Evolutionary conservation across 768 basidiomycete species (phyloP).

Genomic region (Lanmaoa pseudosensibilis): DNA sequence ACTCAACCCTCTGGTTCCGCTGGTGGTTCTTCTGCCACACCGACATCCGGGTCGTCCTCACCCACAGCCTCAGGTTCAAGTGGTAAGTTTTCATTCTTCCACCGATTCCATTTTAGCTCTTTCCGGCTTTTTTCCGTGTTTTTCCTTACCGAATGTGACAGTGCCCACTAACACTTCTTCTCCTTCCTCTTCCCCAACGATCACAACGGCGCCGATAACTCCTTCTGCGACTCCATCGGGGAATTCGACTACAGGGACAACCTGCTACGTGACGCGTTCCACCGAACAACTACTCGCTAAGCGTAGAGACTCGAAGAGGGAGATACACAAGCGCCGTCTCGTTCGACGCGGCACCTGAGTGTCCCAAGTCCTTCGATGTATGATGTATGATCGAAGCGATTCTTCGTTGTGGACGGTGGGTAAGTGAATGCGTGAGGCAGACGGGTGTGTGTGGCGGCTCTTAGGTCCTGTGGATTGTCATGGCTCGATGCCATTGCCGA

Average conservation of each 20-base stretch:
- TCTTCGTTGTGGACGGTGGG: not conserved
- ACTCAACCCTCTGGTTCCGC: constrained; percentile 24
- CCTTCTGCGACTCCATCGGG: constrained; percentile 9
- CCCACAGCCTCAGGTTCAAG: constrained; percentile 15
- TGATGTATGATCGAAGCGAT: not conserved
- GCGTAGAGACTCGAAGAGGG: constrained; percentile 14
- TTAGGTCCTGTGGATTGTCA: not conserved
- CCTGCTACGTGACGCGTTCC: constrained; percentile 23
- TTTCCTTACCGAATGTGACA: constrained; percentile 25
- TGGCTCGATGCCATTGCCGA: constrained; percentile 19
- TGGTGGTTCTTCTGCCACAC: constrained; percentile 15
- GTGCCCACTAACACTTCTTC: constrained; percentile 26
- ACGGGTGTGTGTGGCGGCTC: not conserved
- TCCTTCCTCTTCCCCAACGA: constrained; percentile 6
- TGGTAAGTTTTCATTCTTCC: constrained; percentile 16
- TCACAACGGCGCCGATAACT: not conserved
- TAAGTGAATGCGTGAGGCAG: not conserved
- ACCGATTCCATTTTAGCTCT: not conserved
- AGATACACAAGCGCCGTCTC: constrained; percentile 27
- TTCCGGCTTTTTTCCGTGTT: not conserved
- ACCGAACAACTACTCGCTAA: constrained; percentile 12
- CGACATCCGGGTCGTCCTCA: constrained; percentile 12
- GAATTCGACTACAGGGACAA: constrained; percentile 6
- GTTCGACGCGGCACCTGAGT: constrained; percentile 14
- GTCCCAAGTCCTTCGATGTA: not conserved